These are phyloP conservation scores for Neurospora sp. DNA, from an alignment of 495 filamentous ascomycete species.

Conservation along the genomic window DNA sequence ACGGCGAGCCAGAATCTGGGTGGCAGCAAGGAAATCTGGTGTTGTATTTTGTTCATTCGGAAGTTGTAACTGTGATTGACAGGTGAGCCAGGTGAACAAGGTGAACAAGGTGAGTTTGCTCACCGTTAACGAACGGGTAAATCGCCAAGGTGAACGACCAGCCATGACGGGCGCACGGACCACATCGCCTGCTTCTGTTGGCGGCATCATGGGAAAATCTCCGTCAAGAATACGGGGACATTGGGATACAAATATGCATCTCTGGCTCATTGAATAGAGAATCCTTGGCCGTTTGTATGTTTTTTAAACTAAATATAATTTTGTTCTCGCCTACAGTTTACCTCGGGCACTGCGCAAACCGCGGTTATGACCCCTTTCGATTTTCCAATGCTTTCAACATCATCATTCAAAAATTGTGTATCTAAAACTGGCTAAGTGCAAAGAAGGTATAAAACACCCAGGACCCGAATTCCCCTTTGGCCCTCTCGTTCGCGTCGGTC, in stretches of 20 bases:
- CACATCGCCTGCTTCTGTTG: too few species aligned
- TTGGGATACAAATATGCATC: too few species aligned
- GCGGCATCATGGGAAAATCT: too few species aligned
- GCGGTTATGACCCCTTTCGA: not conserved
- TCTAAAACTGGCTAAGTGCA: not conserved
- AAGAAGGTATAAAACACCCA: not conserved
- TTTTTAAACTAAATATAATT: too few species aligned
- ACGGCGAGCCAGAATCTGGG: not conserved
- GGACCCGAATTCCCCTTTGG: not conserved
- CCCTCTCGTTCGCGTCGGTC: not conserved
- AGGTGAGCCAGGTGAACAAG: not conserved
- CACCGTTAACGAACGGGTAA: not conserved
- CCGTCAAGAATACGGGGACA: too few species aligned
- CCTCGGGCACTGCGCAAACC: not conserved
- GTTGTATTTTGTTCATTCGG: not conserved
- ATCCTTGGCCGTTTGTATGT: too few species aligned
- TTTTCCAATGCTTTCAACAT: not conserved
- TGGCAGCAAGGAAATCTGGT: not conserved
- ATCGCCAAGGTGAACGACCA: not conserved
- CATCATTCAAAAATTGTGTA: not conserved
- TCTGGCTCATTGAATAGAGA: too few species aligned
- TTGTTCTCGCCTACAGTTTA: not conserved
- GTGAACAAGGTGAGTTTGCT: not conserved
- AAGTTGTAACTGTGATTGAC: not conserved
- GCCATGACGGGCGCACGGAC: too few species aligned